Base-by-base conservation (phyloP, 495 filamentous ascomycete genomes). In the Annulohypoxylon nitens region DNA sequence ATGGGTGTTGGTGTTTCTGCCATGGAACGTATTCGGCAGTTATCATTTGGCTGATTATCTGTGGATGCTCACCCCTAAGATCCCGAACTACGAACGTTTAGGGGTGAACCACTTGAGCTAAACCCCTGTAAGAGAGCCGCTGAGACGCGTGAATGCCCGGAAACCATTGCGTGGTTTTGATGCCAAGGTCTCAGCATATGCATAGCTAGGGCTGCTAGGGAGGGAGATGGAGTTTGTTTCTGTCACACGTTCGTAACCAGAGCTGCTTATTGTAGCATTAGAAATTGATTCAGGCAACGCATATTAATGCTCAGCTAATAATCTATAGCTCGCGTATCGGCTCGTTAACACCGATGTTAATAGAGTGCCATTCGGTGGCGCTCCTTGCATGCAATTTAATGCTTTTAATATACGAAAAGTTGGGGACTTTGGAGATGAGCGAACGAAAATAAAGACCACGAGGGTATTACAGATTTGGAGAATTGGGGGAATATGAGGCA, bases 241-340 rank as follows among this genome's bases (percentile, higher is more conserved):
- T 64, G 67, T 41, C 39, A 45, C 62, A 62, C 18, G 50, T 61
- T 55, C 54, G 55, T 45, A 41, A 26, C 58, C 0, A 16, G n/a
- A 26, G 45, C 18, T 67, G 57, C 66, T 65, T 66, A 66, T 74
- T 69, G 37, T 55, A 62, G 71, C 61, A 47, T 74, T 74, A 74
- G 66, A 74, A 74, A 74, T 74, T 58, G 39, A 9, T 33, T 30
- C 26, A 16, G 9, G 26, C 12, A 34, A 58, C 59, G 61, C 41
- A 67, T 75, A 39, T 39, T 39, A 75, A 75, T 75, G 67, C 67
- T 75, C 62, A 70, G 54, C 61, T 71, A 70, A 75, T 75, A 48
- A 48, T 16, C 25, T 48, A 58, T 50, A 36, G 30, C 20, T 57
- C 51, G 58, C 58, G 11, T 10, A 10, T 71, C 50, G 71, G 71